Percentiles rank a stretch among this genome's conserved stretches.
Evolutionary conservation across 1,139 yeast species (phyloP).

Genomic region (Zygoascus meyerae): DNA sequence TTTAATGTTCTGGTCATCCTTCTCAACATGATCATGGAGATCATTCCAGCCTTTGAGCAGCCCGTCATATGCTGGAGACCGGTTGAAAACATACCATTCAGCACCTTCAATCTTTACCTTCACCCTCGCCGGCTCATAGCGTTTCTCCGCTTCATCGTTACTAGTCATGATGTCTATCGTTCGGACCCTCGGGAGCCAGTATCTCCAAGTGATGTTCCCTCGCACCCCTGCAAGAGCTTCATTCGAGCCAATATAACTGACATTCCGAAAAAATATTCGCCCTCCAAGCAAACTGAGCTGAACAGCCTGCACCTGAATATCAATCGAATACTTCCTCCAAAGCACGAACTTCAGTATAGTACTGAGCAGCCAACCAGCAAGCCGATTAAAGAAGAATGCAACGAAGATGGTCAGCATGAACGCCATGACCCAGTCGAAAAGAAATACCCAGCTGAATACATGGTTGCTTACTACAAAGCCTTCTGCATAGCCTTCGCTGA

Average conservation of each 20-base stretch:
- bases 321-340: constrained; percentile 58
- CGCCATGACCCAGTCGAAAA: constrained; percentile 74
- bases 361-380: constrained; percentile 60
- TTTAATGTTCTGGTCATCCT: background rate
- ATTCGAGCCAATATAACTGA: constrained; percentile 65
- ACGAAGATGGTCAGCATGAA: constrained; percentile 57
- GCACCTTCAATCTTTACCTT: constrained; percentile 62
- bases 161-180: constrained; percentile 18
- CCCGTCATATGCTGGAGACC: constrained; percentile 69
- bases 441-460: constrained; percentile 72
- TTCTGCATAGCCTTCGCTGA: constrained; percentile 1
- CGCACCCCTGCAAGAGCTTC: constrained; percentile 63
- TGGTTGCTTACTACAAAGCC: constrained; percentile 23
- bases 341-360: constrained; percentile 45
- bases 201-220: constrained; percentile 81
- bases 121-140: constrained; percentile 56
- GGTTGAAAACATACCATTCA: constrained; percentile 75
- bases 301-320: constrained; percentile 63
- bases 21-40: background rate
- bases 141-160: constrained; percentile 17
- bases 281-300: constrained; percentile 79
- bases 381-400: constrained; percentile 70
- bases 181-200: constrained; percentile 56
- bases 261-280: constrained; percentile 67
- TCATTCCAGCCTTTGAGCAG: constrained; percentile 38